A percentile compares a stretch with the other conserved stretches of the same genome.
These are phyloP conservation scores for Pseudogymnoascus sp. DNA, from an alignment of 2,329 filamentous ascomycete genomes.

Conservation along the genomic window DNA sequence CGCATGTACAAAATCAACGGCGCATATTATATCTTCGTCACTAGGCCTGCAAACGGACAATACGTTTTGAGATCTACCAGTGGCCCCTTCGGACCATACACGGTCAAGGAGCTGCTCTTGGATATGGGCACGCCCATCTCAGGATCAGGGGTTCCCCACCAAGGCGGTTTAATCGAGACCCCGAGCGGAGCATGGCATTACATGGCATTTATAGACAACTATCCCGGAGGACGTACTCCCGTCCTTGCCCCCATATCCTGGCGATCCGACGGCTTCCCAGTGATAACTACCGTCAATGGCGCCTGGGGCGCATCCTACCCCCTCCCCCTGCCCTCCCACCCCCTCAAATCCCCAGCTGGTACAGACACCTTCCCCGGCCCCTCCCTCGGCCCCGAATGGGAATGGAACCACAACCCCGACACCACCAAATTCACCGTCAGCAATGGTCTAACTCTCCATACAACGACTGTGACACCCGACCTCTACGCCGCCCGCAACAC, in stretches of 20 bases:
- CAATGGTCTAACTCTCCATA: slow-evolving; percentile 37
- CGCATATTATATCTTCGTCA: slow-evolving; percentile 46
- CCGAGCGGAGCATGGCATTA: slow-evolving; percentile 48
- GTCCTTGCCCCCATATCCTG: slow-evolving; percentile 47
- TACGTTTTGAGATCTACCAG: slow-evolving; percentile 42
- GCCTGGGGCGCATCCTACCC: slow-evolving; percentile 42
- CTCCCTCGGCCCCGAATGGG: slow-evolving; percentile 39
- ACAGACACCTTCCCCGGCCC: slow-evolving; percentile 38
- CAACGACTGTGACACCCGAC: slow-evolving; percentile 44
- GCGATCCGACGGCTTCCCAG: slow-evolving; percentile 43
- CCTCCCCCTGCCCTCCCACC: slow-evolving; percentile 17
- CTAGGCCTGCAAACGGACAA: slow-evolving; percentile 34
- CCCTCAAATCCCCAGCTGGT: slow-evolving; percentile 27
- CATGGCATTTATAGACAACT: slow-evolving; percentile 46
- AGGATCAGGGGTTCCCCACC: slow-evolving; percentile 40
- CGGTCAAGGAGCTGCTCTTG: slow-evolving; percentile 35
- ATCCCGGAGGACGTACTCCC: slow-evolving; percentile 48
- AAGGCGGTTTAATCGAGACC: slow-evolving; percentile 47
- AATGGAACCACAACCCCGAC: slow-evolving; percentile 57
- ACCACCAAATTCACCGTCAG: slow-evolving; percentile 35
- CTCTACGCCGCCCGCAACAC: slow-evolving; percentile 40
- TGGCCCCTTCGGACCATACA: slow-evolving; percentile 45
- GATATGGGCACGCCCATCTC: slow-evolving; percentile 35
- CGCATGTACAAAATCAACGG: slow-evolving; percentile 50
- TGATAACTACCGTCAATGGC: slow-evolving; percentile 29